A percentile compares a stretch with the other conserved stretches of the same genome.
These are phyloP conservation scores for Xylaria sp. DNA, from an alignment of 2,329 filamentous ascomycete species.

Conservation along the genomic window DNA sequence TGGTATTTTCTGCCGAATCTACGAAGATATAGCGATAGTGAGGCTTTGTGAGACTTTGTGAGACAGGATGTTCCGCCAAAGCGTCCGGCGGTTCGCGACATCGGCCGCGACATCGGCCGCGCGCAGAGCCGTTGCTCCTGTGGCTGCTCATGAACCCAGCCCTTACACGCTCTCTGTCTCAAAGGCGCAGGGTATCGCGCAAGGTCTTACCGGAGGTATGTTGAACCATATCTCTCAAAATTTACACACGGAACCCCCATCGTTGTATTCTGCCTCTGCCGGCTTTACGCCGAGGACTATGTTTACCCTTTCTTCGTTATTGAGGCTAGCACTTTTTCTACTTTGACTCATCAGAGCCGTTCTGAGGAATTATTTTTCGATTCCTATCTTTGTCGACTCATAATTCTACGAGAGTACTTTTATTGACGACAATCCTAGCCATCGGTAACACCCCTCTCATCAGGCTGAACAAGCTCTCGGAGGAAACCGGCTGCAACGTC, in stretches of 20 bases:
- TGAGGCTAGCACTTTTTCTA: no score
- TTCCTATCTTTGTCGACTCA: not conserved
- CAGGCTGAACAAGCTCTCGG: constrained; percentile 83
- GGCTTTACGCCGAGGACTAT: not conserved
- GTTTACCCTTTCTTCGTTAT: no score
- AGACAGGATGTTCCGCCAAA: constrained; percentile 70
- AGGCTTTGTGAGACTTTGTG: not conserved
- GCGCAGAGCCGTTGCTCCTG: constrained; percentile 48
- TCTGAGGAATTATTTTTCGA: not conserved
- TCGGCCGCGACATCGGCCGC: constrained; percentile 63
- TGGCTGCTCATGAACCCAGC: constrained; percentile 48
- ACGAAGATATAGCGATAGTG: no score
- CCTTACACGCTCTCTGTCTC: constrained; percentile 74
- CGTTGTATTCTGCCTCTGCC: not conserved
- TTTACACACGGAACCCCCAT: not conserved
- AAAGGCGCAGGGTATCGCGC: constrained; percentile 77
- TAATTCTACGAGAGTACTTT: no score
- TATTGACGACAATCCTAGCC: constrained; percentile 56
- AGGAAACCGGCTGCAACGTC: constrained; percentile 90
- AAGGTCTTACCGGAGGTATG: constrained; percentile 81
- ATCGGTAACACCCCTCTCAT: constrained; percentile 98
- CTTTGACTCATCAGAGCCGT: not conserved
- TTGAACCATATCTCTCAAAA: not conserved
- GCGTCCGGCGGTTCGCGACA: constrained; percentile 69
- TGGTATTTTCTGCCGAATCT: no score